Percentiles rank a stretch among this genome's conserved stretches.
phyloP scores from a whole-genome alignment of 192 early-diverging fungal species.

The Entomortierella lignicola region DNA sequence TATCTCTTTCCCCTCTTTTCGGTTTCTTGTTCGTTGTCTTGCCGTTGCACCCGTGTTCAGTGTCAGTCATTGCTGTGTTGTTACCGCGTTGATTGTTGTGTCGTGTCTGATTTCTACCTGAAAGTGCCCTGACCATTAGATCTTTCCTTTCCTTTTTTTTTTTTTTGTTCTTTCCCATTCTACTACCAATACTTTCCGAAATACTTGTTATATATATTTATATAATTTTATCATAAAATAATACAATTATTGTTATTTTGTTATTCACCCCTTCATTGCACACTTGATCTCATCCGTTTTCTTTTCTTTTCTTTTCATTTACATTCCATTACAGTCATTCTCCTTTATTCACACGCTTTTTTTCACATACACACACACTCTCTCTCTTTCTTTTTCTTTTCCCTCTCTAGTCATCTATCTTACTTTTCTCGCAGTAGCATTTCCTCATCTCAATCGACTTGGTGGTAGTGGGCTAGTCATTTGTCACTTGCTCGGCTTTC shows the following conservation, averaged over 20 bases:
- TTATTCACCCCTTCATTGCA: background rate
- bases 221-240: background rate
- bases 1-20: too few species aligned
- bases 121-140: background rate
- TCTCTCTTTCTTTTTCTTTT: conserved; percentile 1
- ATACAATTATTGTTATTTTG: too few species aligned
- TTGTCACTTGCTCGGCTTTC: too few species aligned
- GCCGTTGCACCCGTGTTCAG: too few species aligned
- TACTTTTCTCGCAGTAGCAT: background rate
- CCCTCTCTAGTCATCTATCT: background rate
- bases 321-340: background rate
- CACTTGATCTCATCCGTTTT: background rate
- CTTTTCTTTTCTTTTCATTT: background rate
- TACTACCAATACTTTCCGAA: background rate
- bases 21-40: too few species aligned
- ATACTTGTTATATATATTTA: background rate
- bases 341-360: background rate
- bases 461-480: too few species aligned
- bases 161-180: background rate
- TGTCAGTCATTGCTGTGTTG: too few species aligned
- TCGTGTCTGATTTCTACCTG: too few species aligned
- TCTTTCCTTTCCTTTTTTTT: background rate
- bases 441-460: too few species aligned
- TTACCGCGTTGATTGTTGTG: too few species aligned
- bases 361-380: background rate